These are phyloP conservation scores for Magnusiomyces tetraspermus DNA, from an alignment of 1,139 yeast species.

Conservation along the genomic window DNA sequence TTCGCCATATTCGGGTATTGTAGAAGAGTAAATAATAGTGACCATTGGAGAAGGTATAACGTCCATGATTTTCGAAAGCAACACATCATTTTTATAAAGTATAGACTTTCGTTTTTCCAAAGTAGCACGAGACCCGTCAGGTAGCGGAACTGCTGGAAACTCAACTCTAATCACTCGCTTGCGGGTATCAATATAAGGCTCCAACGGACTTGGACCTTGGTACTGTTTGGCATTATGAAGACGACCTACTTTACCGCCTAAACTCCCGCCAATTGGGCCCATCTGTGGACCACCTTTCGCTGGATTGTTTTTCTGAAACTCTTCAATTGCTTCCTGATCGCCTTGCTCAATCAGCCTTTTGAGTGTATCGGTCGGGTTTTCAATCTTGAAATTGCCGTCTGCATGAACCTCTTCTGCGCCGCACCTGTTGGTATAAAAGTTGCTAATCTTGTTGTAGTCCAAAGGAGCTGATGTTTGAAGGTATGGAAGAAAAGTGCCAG, in stretches of 20 bases:
- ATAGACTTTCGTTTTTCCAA: constrained; percentile 28
- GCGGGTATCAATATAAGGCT: constrained; percentile 47
- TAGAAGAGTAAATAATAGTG: constrained; percentile 24
- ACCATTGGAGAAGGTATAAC: constrained; percentile 28
- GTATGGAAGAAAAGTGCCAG: constrained; percentile 56
- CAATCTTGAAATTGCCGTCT: constrained; percentile 1
- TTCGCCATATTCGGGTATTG: constrained; percentile 17
- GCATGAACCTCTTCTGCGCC: constrained; percentile 24
- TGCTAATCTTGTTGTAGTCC: constrained; percentile 42
- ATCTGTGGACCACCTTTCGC: constrained; percentile 19
- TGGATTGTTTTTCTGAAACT: not conserved
- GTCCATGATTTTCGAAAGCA: constrained; percentile 29
- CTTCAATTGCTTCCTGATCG: not conserved
- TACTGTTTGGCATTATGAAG: not conserved
- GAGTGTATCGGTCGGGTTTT: not conserved
- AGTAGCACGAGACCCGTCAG: constrained; percentile 21
- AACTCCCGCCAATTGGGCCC: not conserved
- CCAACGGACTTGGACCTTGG: constrained; percentile 20
- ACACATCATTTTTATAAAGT: constrained; percentile 41
- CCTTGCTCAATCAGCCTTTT: not conserved
- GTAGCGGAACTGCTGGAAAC: constrained; percentile 33
- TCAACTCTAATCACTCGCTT: constrained; percentile 51
- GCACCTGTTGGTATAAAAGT: constrained; percentile 27
- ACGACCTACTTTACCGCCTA: constrained; percentile 23
- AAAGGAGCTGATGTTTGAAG: constrained; percentile 43